A percentile compares a stretch with the other conserved stretches of the same genome.
phyloP scores from a whole-genome alignment of 2,329 filamentous ascomycete species.

The Ascochyta rabiei region DNA sequence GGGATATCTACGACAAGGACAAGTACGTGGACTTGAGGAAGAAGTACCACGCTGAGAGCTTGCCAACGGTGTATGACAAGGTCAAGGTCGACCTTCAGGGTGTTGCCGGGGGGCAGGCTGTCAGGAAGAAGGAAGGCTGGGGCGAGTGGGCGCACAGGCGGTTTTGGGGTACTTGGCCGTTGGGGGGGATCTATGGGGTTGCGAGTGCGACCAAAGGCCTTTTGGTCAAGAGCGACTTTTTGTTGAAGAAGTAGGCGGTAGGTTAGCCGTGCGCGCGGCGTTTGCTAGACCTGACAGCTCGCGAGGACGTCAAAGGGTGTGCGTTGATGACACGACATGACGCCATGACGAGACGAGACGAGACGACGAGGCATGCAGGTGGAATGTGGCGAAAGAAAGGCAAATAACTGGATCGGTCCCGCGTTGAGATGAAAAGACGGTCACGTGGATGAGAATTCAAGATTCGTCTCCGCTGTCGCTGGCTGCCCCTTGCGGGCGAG shows the following conservation, averaged over 20 bases:
- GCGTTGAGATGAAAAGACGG: slow-evolving; percentile 9
- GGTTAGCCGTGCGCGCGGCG: too few species aligned
- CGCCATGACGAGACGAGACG: too few species aligned
- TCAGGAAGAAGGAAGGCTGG: slow-evolving; percentile 30
- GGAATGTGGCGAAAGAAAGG: not conserved
- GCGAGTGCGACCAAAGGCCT: slow-evolving; percentile 44
- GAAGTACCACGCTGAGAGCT: slow-evolving; percentile 66
- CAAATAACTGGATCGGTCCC: not conserved
- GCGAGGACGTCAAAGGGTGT: too few species aligned
- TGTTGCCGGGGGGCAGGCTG: slow-evolving; percentile 26
- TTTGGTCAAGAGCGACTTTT: slow-evolving; percentile 41
- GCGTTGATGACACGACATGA: too few species aligned
- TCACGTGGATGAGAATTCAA: slow-evolving; percentile 1
- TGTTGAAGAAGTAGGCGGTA: slow-evolving; percentile 35
- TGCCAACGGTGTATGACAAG: slow-evolving; percentile 76
- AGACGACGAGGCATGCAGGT: not conserved
- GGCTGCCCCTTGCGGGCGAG: slow-evolving; percentile 5
- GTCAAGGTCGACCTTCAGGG: slow-evolving; percentile 54
- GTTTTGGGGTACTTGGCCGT: slow-evolving; percentile 46
- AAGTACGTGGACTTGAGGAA: slow-evolving; percentile 68
- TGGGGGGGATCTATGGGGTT: slow-evolving; percentile 50
- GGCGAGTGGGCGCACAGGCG: slow-evolving; percentile 29
- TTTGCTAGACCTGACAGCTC: too few species aligned
- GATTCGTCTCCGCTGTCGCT: slow-evolving; percentile 17
- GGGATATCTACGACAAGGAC: slow-evolving; percentile 65